These are phyloP conservation scores for Cordyceps farinosa DNA, from an alignment of 2,329 filamentous ascomycete genomes.

Conservation along the genomic window DNA sequence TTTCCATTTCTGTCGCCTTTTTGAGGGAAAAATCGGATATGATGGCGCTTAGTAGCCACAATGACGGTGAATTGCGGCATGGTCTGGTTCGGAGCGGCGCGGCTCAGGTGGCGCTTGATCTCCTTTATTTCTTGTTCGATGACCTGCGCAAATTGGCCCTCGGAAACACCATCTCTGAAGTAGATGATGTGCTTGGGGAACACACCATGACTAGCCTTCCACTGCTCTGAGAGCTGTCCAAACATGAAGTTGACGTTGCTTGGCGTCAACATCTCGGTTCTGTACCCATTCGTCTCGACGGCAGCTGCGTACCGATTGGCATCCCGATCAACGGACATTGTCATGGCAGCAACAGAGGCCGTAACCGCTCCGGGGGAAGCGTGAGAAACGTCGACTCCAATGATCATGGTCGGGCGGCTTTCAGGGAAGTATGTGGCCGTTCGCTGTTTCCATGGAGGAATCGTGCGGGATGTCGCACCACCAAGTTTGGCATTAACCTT, in stretches of 20 bases:
- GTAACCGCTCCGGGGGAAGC: constrained; percentile 62
- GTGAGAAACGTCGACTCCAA: constrained; percentile 91
- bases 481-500: constrained; percentile 97
- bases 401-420: constrained; percentile 66
- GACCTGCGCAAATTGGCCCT: constrained; percentile 79
- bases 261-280: constrained; percentile 72
- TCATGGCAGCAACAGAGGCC: constrained; percentile 83
- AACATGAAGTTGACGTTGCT: constrained; percentile 66
- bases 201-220: constrained; percentile 53
- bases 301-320: constrained; percentile 74
- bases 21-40: constrained; percentile 86
- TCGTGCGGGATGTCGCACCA: constrained; percentile 62
- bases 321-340: constrained; percentile 70
- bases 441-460: constrained; percentile 31
- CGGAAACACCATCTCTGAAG: constrained; percentile 87
- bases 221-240: constrained; percentile 58
- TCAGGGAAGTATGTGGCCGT: constrained; percentile 34
- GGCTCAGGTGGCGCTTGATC: constrained; percentile 59
- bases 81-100: constrained; percentile 34
- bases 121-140: constrained; percentile 71
- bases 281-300: constrained; percentile 78
- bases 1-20: constrained; percentile 72
- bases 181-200: constrained; percentile 76
- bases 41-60: constrained; percentile 89
- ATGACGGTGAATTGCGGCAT: constrained; percentile 74